These are phyloP conservation scores for Houttuynia cordata DNA, from an alignment of 164 flowering plant genomes.

Conservation along the genomic window DNA sequence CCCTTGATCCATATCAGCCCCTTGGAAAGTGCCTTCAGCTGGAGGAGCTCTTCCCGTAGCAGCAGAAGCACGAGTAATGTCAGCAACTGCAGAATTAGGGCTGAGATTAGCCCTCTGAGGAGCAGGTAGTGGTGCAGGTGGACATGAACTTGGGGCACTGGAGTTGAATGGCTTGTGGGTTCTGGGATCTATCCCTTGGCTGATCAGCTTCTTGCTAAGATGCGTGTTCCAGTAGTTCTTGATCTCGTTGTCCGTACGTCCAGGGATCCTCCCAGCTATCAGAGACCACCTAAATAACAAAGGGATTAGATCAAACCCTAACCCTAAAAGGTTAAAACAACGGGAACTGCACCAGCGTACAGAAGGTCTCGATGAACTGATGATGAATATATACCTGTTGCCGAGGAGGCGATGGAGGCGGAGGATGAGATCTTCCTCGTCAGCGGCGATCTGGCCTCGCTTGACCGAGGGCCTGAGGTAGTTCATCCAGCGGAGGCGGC, in stretches of 20 bases:
- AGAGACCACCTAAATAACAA: conserved; percentile 44
- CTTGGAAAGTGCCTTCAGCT: not conserved
- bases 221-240: conserved; percentile 78
- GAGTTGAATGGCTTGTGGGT: conserved; percentile 48
- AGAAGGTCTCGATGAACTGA: not conserved
- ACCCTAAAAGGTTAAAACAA: not conserved
- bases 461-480: conserved; percentile 62
- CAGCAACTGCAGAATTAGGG: not conserved
- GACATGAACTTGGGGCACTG: not conserved
- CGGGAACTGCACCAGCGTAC: not conserved
- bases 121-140: not conserved
- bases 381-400: conserved; percentile 30
- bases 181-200: conserved; percentile 62
- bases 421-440: conserved; percentile 69
- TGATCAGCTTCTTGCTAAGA: conserved; percentile 57
- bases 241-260: conserved; percentile 62
- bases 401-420: conserved; percentile 72
- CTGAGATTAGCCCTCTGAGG: conserved; percentile 7
- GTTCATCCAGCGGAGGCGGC: conserved; percentile 81
- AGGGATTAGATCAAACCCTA: not conserved
- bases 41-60: too few species aligned
- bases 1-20: conserved; percentile 1
- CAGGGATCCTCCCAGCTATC: conserved; percentile 70
- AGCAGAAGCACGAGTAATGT: too few species aligned
- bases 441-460: conserved; percentile 61